Evolutionary conservation across 192 early-diverging fungal species (phyloP).

Genomic region (Oehlia diaphana): DNA sequence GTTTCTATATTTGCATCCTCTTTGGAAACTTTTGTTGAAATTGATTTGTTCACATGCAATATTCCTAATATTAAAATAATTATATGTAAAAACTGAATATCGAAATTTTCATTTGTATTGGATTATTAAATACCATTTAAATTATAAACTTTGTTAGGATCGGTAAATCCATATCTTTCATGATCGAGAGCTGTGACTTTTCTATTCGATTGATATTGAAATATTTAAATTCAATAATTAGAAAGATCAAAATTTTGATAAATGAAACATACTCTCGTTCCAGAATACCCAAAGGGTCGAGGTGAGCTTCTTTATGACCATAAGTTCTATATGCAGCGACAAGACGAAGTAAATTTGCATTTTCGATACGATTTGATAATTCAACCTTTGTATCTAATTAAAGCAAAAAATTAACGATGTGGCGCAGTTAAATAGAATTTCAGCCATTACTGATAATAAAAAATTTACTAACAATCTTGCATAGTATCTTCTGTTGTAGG

Average conservation of each 20-base stretch:
- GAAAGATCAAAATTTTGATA: neutral
- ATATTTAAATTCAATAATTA: neutral
- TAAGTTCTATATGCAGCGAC: conserved; percentile 77
- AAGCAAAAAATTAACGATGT: neutral
- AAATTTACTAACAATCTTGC: conserved; percentile 70
- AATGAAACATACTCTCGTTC: conserved; percentile 56
- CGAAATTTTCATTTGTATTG: neutral
- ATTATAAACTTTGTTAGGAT: conserved; percentile 55
- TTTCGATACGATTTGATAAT: conserved; percentile 77
- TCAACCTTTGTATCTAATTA: conserved; percentile 69
- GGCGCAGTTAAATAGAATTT: neutral
- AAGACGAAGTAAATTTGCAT: conserved; percentile 83
- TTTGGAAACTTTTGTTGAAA: conserved; percentile 42
- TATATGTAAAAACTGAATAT: neutral
- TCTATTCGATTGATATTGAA: neutral
- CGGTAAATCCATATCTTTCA: conserved; percentile 76
- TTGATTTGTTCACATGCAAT: conserved; percentile 62
- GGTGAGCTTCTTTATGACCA: conserved; percentile 79
- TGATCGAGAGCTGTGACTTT: conserved; percentile 76
- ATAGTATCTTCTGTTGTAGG: conserved; percentile 59
- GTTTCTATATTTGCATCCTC: conserved; percentile 62
- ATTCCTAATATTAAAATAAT: conserved; percentile 52
- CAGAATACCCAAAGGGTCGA: conserved; percentile 85
- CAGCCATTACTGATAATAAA: no score
- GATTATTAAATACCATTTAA: conserved; percentile 52